Base-by-base conservation (phyloP, 2,329 filamentous ascomycete species). In the Cytospora mali region DNA sequence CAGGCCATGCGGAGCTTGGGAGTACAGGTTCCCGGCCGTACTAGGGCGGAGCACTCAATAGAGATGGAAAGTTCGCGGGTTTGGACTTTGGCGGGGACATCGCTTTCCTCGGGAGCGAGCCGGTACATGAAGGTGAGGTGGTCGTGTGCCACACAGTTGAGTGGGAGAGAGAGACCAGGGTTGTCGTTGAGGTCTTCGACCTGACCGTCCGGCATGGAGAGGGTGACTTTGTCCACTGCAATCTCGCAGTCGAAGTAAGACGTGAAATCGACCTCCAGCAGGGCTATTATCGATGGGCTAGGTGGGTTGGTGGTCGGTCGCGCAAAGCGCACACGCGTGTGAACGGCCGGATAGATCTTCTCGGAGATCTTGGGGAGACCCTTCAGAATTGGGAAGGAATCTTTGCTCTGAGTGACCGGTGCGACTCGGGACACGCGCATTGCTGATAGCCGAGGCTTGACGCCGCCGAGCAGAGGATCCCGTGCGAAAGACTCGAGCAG, bases 101-200 rank as follows among this genome's bases (percentile, higher is more conserved):
- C 80, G n/a, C 75, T 75, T 55, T 80, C 77, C 42, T 77, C 76
- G 2, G 86, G 85, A 13, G 77, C 76, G 63, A 92, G 82, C 58
- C 84, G 85, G 76, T 92, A 94, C 58, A 93, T 78, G 68, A 92
- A 87, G 1, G 89, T 90, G 65, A 92, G 77, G 72, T 93, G 89
- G 71, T 94, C 91, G 68, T 90, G 88, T 18, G 89, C 85, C 16
- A 86, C 86, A 71, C 88, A 88, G 49, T 79, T 79, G 28, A 89
- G 76, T 5, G 87, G 84, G 23, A 89, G 76, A n/a, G 70, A 65
- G 65, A 85, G 74, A 28, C 80, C 81, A 2, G 80, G 76, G 51
- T 80, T 73, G 42, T 75, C 74, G 66, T 84, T 85, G 16, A 89
- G 80, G 62, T 85, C 79, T 61, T 87, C 81, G 21, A 90, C 82